Evolutionary conservation across 331 rosid species (phyloP), one percentile per base, ranked within the genome.

Genomic region (Quercus tomentella): DNA sequence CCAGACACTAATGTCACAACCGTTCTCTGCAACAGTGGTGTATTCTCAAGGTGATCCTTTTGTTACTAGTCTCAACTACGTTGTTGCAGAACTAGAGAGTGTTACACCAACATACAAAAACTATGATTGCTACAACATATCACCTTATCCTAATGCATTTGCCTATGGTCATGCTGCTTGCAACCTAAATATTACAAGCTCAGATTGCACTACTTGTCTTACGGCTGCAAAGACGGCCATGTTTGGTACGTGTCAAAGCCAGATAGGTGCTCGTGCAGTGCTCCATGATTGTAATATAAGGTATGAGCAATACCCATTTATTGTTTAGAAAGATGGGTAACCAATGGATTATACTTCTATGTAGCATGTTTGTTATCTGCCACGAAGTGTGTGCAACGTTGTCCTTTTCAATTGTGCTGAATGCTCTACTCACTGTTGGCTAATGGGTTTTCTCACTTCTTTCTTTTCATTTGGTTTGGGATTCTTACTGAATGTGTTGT

Each of bases 151-250:
- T 26, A 90, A 86, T 88, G 84, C 91, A 51, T 91, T 90, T 81
- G 97, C 92, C n/a, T 87, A 90, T 73, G 95, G 89, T 17, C 98
- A 90, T 81, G 92, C 87, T 79, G 22, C 90, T 67, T 91, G 97
- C 21, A 88, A 85, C 89, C 71, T 52, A 52, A 89, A 89, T 57
- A 77, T 88, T 4, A 86, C 93, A 43, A 18, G 76, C 85, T 86
- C 90, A 49, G 97, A 80, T 41, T 93, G 93, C 85, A 56, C 78
- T 18, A 67, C 88, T 4, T 88, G 97, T 73, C 88, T 91, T 62
- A 89, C 73, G 15, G 86, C 79, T 52, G 93, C 94, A 17, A 90
- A 85, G 81, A 85, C 70, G 12, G 76, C 83, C 56, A 72, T 89
- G 87, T 58, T 80, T 16, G 77, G 11, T 16, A 43, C 79, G 1